Evolutionary conservation across 2,329 filamentous ascomycete genomes (phyloP).

Genomic region (Exophiala dermatitidis): DNA sequence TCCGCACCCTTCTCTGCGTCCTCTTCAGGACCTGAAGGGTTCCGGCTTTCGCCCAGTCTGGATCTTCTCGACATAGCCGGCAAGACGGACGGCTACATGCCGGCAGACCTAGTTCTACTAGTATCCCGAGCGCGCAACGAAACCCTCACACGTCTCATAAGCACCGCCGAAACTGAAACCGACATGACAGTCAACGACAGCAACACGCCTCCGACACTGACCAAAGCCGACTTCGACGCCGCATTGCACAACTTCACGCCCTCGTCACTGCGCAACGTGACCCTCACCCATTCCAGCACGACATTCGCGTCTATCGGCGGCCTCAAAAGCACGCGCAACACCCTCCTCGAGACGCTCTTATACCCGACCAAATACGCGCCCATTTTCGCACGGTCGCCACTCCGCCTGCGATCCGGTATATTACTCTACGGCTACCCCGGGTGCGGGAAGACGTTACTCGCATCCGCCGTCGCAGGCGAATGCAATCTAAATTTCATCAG

Average conservation of each 20-base stretch:
- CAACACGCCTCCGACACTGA: slow-evolving; percentile 55
- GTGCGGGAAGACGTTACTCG: slow-evolving; percentile 91
- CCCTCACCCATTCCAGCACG: slow-evolving; percentile 83
- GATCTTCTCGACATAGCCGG: slow-evolving; percentile 91
- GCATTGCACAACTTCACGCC: slow-evolving; percentile 91
- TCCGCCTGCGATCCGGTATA: slow-evolving; percentile 87
- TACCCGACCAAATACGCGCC: slow-evolving; percentile 98
- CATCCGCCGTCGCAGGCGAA: slow-evolving; percentile 93
- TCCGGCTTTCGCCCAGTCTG: slow-evolving; percentile 66
- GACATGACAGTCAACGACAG: background rate
- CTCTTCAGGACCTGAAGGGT: slow-evolving; percentile 45
- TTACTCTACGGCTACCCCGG: slow-evolving; percentile 92
- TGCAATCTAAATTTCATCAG: slow-evolving; percentile 97
- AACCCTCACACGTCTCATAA: slow-evolving; percentile 72
- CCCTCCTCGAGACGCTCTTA: slow-evolving; percentile 88
- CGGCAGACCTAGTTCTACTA: slow-evolving; percentile 79
- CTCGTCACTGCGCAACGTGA: slow-evolving; percentile 87
- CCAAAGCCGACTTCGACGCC: slow-evolving; percentile 68
- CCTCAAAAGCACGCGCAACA: slow-evolving; percentile 74
- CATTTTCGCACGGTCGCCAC: slow-evolving; percentile 90
- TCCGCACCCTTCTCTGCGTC: slow-evolving; percentile 25
- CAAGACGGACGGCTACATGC: slow-evolving; percentile 96
- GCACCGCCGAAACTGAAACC: slow-evolving; percentile 29
- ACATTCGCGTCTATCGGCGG: slow-evolving; percentile 91
- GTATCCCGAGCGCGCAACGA: slow-evolving; percentile 85